These are phyloP conservation scores for Raffaelea arxii DNA, from an alignment of 2,329 filamentous ascomycete genomes.

Conservation along the genomic window DNA sequence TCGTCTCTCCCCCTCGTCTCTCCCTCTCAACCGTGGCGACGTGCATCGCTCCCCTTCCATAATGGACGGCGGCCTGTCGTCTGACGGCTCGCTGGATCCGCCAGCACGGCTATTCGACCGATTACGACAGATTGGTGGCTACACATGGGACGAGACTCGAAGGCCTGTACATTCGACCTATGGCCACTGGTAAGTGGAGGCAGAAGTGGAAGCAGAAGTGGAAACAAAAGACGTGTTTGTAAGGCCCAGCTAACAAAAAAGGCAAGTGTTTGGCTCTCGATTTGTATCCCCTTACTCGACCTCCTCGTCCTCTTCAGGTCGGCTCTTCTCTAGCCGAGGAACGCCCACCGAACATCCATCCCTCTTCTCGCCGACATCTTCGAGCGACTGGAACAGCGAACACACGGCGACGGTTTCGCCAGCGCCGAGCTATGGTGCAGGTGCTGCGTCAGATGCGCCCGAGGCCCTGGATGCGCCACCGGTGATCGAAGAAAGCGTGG, in stretches of 20 bases:
- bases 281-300: conserved; percentile 41
- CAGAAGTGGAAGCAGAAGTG: background rate
- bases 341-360: conserved; percentile 30
- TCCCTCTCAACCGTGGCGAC: background rate
- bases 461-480: conserved; percentile 37
- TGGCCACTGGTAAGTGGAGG: conserved; percentile 65
- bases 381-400: conserved; percentile 30
- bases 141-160: conserved; percentile 62
- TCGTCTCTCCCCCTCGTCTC: background rate
- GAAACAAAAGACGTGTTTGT: background rate
- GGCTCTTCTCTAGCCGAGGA: conserved; percentile 31
- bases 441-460: background rate
- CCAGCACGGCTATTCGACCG: conserved; percentile 63
- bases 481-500: conserved; percentile 54
- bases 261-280: conserved; percentile 58
- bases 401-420: conserved; percentile 24
- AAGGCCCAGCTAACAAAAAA: no score
- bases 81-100: conserved; percentile 49
- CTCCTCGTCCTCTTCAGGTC: conserved; percentile 31
- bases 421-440: conserved; percentile 19
- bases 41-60: conserved; percentile 14
- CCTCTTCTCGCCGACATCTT: conserved; percentile 20
- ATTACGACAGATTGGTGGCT: conserved; percentile 62
- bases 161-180: conserved; percentile 60
- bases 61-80: conserved; percentile 41